A percentile compares a stretch with the other conserved stretches of the same genome.
phyloP scores from a whole-genome alignment of 75 land plant species.

The Sequoiadendron giganteum region DNA sequence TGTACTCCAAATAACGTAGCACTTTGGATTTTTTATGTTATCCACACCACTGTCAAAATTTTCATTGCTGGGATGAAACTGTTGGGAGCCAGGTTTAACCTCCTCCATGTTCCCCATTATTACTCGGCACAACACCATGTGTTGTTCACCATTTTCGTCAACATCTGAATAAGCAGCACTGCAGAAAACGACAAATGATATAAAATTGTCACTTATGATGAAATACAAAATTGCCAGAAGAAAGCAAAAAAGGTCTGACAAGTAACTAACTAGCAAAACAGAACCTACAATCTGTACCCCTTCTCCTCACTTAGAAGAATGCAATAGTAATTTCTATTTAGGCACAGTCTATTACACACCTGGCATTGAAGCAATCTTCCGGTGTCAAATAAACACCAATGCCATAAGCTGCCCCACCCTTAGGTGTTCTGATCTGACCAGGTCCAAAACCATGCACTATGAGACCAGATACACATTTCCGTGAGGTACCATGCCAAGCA shows the following conservation, averaged over 20 bases:
- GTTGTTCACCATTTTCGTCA: slow-evolving; percentile 58
- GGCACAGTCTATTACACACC: slow-evolving; percentile 32
- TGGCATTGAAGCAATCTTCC: slow-evolving; percentile 31
- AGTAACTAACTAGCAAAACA: background rate
- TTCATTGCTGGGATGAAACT: slow-evolving; percentile 66
- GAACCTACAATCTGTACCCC: slow-evolving; percentile 13
- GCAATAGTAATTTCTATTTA: slow-evolving; percentile 13
- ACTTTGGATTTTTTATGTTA: slow-evolving; percentile 48
- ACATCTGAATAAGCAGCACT: slow-evolving; percentile 48
- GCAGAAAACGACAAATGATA: slow-evolving; percentile 19
- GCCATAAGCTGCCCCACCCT: slow-evolving; percentile 42
- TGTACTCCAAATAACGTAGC: slow-evolving; percentile 58
- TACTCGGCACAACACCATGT: slow-evolving; percentile 62
- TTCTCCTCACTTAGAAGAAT: slow-evolving; percentile 29
- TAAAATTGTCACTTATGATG: slow-evolving; percentile 17
- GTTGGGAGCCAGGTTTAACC: slow-evolving; percentile 43
- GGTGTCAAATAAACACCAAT: slow-evolving; percentile 67
- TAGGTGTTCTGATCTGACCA: slow-evolving; percentile 31
- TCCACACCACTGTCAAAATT: slow-evolving; percentile 83
- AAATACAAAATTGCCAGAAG: slow-evolving; percentile 20
- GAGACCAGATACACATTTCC: slow-evolving; percentile 33
- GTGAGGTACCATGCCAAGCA: slow-evolving; percentile 73
- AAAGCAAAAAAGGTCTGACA: background rate
- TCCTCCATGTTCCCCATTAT: slow-evolving; percentile 67
- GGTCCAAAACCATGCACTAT: slow-evolving; percentile 56